These are phyloP conservation scores for Cenchrus americanus DNA, from an alignment of 176 grass and related monocot genomes.

Conservation along the genomic window DNA sequence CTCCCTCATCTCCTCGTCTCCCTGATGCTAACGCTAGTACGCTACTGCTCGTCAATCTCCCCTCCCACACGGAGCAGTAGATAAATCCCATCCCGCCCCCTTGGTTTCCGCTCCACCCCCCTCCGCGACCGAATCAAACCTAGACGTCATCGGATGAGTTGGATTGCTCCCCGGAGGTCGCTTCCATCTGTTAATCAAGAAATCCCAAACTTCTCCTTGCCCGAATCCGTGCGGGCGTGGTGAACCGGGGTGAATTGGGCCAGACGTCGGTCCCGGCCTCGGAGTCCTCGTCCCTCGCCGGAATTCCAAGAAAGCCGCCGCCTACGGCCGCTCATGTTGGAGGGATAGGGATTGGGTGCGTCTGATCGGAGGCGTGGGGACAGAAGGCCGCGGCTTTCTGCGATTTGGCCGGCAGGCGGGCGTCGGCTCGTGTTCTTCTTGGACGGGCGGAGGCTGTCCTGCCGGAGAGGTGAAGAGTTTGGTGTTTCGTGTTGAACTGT, in stretches of 20 bases:
- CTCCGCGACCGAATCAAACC: slow-evolving; percentile 36
- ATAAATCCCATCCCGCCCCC: slow-evolving; percentile 9
- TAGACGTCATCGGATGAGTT: slow-evolving; percentile 34
- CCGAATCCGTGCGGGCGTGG: slow-evolving; percentile 51
- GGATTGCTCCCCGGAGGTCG: slow-evolving; percentile 45
- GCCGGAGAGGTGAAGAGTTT: slow-evolving; percentile 26
- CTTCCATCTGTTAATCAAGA: slow-evolving; percentile 39
- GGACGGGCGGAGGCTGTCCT: neutral
- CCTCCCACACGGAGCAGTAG: slow-evolving; percentile 20
- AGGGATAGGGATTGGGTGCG: slow-evolving; percentile 14
- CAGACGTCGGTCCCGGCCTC: slow-evolving; percentile 25
- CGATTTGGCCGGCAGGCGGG: neutral
- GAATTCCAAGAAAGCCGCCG: slow-evolving; percentile 46
- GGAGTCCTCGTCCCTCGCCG: neutral
- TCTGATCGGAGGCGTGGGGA: slow-evolving; percentile 12
- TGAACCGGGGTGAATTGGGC: slow-evolving; percentile 46
- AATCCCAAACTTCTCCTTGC: slow-evolving; percentile 30
- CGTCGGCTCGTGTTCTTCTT: neutral
- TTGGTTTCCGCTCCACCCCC: neutral
- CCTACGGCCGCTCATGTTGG: neutral
- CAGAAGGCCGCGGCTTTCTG: slow-evolving; percentile 5
- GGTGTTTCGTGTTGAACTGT: slow-evolving; percentile 20
- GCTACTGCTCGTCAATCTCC: slow-evolving; percentile 36
- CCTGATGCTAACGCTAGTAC: slow-evolving; percentile 21
- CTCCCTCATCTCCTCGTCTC: slow-evolving; percentile 19